Evolutionary conservation across 441 rosid genomes (phyloP), one percentile per base, ranked within the genome.

Genomic region (Jatropha multifida): DNA sequence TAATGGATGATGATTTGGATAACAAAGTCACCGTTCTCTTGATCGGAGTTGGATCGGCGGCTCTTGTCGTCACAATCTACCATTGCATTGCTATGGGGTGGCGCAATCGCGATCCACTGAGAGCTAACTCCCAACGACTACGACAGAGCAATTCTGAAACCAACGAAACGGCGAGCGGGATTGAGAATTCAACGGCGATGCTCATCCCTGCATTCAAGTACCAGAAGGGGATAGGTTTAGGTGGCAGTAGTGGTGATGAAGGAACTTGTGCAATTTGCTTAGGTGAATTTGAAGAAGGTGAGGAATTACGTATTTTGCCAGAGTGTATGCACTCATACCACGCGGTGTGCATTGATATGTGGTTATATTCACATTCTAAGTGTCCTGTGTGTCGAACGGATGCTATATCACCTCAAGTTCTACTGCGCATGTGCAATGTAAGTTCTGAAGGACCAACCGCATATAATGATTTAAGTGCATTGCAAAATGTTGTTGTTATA

Each of bases 321-420:
- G 88, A 84, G 20, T 94, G 98, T 58, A 80, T 82, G 56, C 98
- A 94, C 66, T 84, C 88, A 6, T 94, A 88, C 72, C 98, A 94
- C 67, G 77, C 83, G 15, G 90, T 76, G 0, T 94, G 98, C 59
- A 90, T 94, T 9, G 98, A 94, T 78, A 89, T 93, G 98, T 92
- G 98, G 97, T 87, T 92, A 66, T 86, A 83, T 44, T 88, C 95
- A 20, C 96, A 94, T 71, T 81, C 93, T 56, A 89, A 88, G 0
- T 94, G 98, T 68, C 98, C 98, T 46, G 88, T 93, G n/a, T 94
- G 97, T 62, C 90, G 98, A 4, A 56, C 86, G 1, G 75, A 76
- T 12, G 84, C 93, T 15, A 52, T 72, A 4, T 72, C 82, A 0
- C 82, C 67, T 0, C 76, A 49, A n/a, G 67, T 70, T 46, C 65